Evolutionary conservation across 2,329 filamentous ascomycete species (phyloP), one percentile per base, ranked within the genome.

Genomic region (Coniella vitis): DNA sequence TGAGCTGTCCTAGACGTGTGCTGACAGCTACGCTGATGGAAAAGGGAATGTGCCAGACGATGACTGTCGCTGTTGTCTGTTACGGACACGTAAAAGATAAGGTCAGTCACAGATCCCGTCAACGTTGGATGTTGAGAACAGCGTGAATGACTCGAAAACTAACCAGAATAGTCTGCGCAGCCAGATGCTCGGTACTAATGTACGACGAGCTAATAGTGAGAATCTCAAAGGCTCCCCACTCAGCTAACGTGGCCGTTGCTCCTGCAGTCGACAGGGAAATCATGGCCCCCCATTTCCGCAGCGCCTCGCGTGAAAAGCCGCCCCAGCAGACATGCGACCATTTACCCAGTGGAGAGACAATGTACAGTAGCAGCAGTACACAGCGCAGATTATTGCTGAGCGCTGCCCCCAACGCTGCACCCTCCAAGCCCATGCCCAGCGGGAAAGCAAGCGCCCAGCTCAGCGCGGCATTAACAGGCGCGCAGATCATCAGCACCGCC

Each of bases 361-460:
- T 63, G 51, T 77, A 78, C 1, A 69, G 29, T 19, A 73, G 62
- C 1, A 79, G 65, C 2, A 77, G 59, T 0, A 74, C 25, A 0
- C 72, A 72, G 1, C 74, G 68, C 3, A 78, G 61, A 32, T 71
- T 67, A 47, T 77, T 74, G 13, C 71, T 70, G 0, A 75, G 52
- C 0, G 74, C 74, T 2, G 68, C 68, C 12, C 72, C 73, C 2
- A 78, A 59, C 0, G 76, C 73, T 0, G 76, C 74, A 3, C 76
- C 76, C 1, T 68, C 66, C 5, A 79, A 69, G 0, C 73, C 71
- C 67, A 74, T 68, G 1, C 51, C 61, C 7, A 69, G 36, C 8
- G 55, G 59, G 51, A 70, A 67, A 1, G 67, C 72, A 14, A 78
- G 71, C 2, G 73, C 45, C 64, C 74, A 78, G 57, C 72, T 75